Base-by-base conservation (phyloP, 1,284 basidiomycete genomes). In the Malassezia furfur region DNA sequence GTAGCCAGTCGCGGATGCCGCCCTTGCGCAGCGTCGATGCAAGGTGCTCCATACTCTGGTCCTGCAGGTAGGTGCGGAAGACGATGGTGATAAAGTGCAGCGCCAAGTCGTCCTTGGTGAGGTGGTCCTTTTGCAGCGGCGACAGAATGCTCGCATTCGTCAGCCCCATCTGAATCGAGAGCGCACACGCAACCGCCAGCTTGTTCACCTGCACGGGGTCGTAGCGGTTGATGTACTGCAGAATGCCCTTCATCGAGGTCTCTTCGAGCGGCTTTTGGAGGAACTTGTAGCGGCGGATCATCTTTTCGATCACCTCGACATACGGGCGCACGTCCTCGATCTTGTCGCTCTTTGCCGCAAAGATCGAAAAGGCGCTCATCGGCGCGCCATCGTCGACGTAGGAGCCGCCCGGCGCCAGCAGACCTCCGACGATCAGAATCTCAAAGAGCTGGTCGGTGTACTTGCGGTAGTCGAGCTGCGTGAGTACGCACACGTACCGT, bases 361-460 rank as follows among this genome's bases (percentile, higher is more conserved):
- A 82, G 73, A 91, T 80, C 56, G 87, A 85, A 79, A 91, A 90
- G 40, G 87, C 85, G 44, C 84, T 87, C 28, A 81, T 78, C 30
- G 86, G 84, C 21, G 85, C 85, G 50, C 83, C 84, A 66, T 93
- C 89, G 62, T 94, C 89, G 77, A 94, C 74, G 78, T 88, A 91
- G 69, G 80, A 84, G 56, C 91, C 91, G 52, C 91, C 91, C 22
- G 91, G 93, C 77, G 96, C 91, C 67, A 96, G 83, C 60, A 96
- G 84, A 37, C 90, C 89, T 50, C 91, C 91, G 71, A 89, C 85
- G 68, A 96, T 82, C 71, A 96, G 82, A 77, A 94, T 83, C 78
- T 96, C 91, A 77, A 94, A 96, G 68, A 96, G 84, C 59, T 85
- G 83, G 70, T 94, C 90, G 77, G 86, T 86, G 85, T 96, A 96